Evolutionary conservation across 1,139 yeast species (phyloP), one percentile per base, ranked within the genome.

Genomic region (Spathaspora jeffriesii): DNA sequence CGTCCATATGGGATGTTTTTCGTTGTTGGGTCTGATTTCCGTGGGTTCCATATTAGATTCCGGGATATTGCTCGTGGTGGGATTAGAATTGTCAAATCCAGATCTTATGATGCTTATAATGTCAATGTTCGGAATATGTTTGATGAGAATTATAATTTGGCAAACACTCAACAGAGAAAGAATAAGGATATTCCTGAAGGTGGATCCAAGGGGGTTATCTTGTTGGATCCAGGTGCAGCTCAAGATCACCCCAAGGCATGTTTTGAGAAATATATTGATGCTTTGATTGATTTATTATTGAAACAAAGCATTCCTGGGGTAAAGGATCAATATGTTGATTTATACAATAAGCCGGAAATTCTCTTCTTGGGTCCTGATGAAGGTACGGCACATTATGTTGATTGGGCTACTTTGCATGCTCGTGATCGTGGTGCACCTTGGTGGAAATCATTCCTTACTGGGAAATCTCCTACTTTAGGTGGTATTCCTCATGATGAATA

Each of bases 121-220:
- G 83, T 84, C 62, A 93, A 93, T 64, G 87, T 86, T 53, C 83
- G 96, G 59, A 88, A 89, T 58, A 80, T 93, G 67, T 91, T 93
- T 69, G 99, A 93, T 68, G 99, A 93, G 68, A 93, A 93, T 70
- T 93, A 93, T 70, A 92, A 92, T 65, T 80, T 93, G 68, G 99
- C 99, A 40, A 84, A 87, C 52, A 93, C 99, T 40, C 99, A 93
- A 72, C 99, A 93, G 73, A 82, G 93, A 58, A 93, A 93, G 73
- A 93, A 93, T 72, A 93, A 93, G 75, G 99, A 93, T 73, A 93
- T 93, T 50, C 99, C 99, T 40, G 99, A 93, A 76, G 99, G 99
- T 65, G 99, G 99, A 41, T 90, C 98, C 43, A 93, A 93, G 70
- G 99, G 99, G 71, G 99, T 93, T 46, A 88, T 93, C 50, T 78